Evolutionary conservation across 2,329 filamentous ascomycete species (phyloP), one percentile per base, ranked within the genome.

Genomic region (Metarhizium album): DNA sequence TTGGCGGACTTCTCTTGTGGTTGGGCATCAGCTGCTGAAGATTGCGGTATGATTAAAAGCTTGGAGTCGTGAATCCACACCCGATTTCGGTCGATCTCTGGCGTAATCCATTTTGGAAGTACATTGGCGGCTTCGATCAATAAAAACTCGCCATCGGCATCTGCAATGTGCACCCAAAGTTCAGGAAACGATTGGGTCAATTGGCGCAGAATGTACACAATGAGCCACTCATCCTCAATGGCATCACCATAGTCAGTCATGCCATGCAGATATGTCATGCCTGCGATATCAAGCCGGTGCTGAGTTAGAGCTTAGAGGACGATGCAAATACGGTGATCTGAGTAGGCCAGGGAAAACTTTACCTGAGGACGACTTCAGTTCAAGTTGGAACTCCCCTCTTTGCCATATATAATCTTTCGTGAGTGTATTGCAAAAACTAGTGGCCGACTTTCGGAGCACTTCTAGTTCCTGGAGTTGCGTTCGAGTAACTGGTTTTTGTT

Each of bases 401-500:
- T 98, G 93, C 93, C 93, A 98, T 55, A 98, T 95, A 60, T 96
- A 95, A 54, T 87, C 84, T 57, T 80, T 83, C n/a, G 91, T 74
- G 7, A 89, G 69, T 2, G 75, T 72, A 42, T 80, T 80, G 4
- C 69, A 65, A n/a, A 93, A 67, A 27, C 81, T 74, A 2, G 76
- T 69, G 1, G 86, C 83, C 1, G 81, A 76, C 64, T 82, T 87
- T 49, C 89, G 82, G 9, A 95, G 75, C 20, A 76, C 70, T 51
- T 87, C 84, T n/a, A 96, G 74, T 20, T 77, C 76, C 23, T 79
- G 68, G 11, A 87, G 73, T n/a, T 79, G 70, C 55, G 79, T 78
- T 50, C 76, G 74, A 18, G 77, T 69, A 46, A 75, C 71, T 23
- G 80, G 14, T 3, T 62, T 72, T 16, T 74, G 63, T 54, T 87